Conservation (phyloP, 2,329 filamentous ascomycete genomes). For the Cordyceps farinosa region DNA sequence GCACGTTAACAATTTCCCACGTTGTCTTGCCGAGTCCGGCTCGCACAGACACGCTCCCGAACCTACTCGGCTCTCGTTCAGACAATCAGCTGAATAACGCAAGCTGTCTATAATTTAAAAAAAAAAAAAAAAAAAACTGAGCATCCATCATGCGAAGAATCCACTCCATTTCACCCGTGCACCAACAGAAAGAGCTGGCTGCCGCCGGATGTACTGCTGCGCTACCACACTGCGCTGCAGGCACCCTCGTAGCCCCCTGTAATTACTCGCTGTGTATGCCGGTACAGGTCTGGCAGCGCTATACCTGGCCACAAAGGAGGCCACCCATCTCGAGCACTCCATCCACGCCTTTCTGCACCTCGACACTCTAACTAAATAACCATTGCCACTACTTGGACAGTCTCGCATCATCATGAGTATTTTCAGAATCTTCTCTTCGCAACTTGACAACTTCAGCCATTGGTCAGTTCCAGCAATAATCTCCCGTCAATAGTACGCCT, state of each 20-base stretch:
- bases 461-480: background rate
- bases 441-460: background rate
- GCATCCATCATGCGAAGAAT: background rate
- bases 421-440: background rate
- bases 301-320: background rate
- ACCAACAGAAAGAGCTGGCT: background rate
- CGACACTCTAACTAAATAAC: background rate
- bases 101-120: background rate
- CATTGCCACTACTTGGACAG: no score
- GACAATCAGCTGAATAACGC: no score
- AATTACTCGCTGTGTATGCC: background rate
- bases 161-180: conserved; percentile 1
- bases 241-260: background rate
- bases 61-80: background rate
- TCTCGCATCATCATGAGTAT: background rate
- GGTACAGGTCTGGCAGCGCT: background rate
- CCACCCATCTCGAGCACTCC: background rate
- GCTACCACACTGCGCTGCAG: background rate
- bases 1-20: no score
- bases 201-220: background rate
- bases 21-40: background rate
- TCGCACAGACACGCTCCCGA: background rate
- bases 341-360: background rate
- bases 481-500: no score
- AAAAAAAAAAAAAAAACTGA: background rate